A percentile compares a stretch with the other conserved stretches of the same genome.
Conservation (phyloP, 2,329 filamentous ascomycete species). For the Tympanopsis confertula region DNA sequence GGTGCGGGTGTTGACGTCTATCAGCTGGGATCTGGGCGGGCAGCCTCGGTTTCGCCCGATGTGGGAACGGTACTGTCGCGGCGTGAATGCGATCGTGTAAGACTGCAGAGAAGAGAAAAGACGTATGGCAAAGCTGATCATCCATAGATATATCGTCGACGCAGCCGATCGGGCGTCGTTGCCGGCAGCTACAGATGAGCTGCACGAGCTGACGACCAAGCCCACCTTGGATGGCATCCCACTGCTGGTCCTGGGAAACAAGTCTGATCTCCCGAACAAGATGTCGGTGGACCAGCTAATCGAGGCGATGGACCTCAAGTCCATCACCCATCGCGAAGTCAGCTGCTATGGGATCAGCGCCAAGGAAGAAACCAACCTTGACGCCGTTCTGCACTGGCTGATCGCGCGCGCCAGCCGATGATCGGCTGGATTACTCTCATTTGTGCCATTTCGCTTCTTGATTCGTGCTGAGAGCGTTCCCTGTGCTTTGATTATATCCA, state of each 20-base stretch:
- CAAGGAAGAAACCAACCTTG: conserved; percentile 96
- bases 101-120: no score
- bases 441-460: no score
- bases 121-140: no score
- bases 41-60: conserved; percentile 95
- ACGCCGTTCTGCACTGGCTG: conserved; percentile 92
- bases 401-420: conserved; percentile 76
- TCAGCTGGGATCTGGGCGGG: conserved; percentile 80
- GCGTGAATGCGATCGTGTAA: conserved; percentile 82
- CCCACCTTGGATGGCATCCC: conserved; percentile 79
- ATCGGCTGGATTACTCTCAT: conserved; percentile 11
- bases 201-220: conserved; percentile 79
- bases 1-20: neutral
- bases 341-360: conserved; percentile 98
- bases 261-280: conserved; percentile 86
- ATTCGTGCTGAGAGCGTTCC: no score
- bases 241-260: conserved; percentile 88
- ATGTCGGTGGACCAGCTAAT: conserved; percentile 91
- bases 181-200: conserved; percentile 78
- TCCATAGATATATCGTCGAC: conserved; percentile 87
- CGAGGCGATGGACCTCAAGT: conserved; percentile 79
- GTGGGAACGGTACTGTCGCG: conserved; percentile 98
- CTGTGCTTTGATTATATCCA: neutral
- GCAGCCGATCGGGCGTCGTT: conserved; percentile 76
- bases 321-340: conserved; percentile 82